Evolutionary conservation across 805 yeast genomes (phyloP), one percentile per base, ranked within the genome.

Genomic region (Wickerhamiella vanderwaltii): DNA sequence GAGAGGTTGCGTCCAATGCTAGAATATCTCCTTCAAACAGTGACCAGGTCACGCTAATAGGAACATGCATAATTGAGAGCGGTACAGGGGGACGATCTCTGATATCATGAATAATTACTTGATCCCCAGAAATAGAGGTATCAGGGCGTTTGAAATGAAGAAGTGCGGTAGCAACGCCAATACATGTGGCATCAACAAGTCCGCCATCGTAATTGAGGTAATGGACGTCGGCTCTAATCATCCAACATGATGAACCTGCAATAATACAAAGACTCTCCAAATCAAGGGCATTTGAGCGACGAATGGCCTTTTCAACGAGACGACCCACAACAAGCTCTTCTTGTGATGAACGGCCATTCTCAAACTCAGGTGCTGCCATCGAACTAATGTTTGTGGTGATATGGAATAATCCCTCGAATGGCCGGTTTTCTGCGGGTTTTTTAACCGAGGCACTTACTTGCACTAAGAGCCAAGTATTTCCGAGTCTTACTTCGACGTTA

Each of bases 241-340:
- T 70, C 98, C 98, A 91, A 56, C 94, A 86, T 49, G 84, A 79
- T 41, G 76, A 71, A 2, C 96, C 97, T 0, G 95, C 94, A 17
- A 82, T 73, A 34, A 91, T 84, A 63, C 97, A 88, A 34, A 91
- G 63, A 37, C 84, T 75, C 58, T 91, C 98, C 31, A 88, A 69
- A 60, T 91, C 98, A 34, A 91, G 63, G 0, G 97, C 94, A 47
- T 82, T 82, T 1, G 95, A 81, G 55, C 95, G 69, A 54, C 94
- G 72, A 35, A 91, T 78, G 1, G 96, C 87, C 56, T 88, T 91
- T 55, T 91, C 98, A 33, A 91, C 76, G 44, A 87, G 68, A 56
- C 97, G 66, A 6, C 85, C 71, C 17, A 87, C 77, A 47, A 86
- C 61, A 46, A 86, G 61, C 19, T 83, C 72, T 57, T 91, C 97